Conservation (phyloP, 192 early-diverging fungal genomes). For the Backusella circina region DNA sequence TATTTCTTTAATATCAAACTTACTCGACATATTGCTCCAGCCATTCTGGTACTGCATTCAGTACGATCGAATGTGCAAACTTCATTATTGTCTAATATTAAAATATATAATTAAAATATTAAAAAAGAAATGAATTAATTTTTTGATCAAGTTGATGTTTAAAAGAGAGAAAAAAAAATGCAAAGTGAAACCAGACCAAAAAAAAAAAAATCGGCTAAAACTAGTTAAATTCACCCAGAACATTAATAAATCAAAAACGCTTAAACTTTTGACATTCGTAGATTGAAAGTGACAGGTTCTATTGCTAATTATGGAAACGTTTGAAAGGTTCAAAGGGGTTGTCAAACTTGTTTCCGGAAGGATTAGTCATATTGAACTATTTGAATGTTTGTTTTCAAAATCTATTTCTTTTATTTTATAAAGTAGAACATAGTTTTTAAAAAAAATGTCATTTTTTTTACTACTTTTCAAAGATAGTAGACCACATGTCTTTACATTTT, state of each 20-base stretch:
- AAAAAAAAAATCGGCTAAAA: not conserved
- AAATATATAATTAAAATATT: not conserved
- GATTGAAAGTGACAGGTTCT: not conserved
- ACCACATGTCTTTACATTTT: not conserved
- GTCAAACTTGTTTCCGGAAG: not conserved
- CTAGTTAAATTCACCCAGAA: not conserved
- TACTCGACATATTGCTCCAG: constrained; percentile 73
- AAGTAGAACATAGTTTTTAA: not conserved
- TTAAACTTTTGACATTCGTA: not conserved
- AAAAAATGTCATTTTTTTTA: not conserved
- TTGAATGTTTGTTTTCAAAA: not conserved
- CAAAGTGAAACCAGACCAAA: not conserved
- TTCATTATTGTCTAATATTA: constrained; percentile 59
- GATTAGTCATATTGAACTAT: not conserved
- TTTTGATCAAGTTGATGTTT: not conserved
- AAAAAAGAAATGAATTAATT: not conserved
- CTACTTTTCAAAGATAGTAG: not conserved
- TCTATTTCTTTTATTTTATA: not conserved
- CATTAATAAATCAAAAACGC: not conserved
- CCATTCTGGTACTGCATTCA: constrained; percentile 87
- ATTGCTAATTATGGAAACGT: not conserved
- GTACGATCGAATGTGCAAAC: constrained; percentile 84
- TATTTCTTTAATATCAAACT: constrained; percentile 14
- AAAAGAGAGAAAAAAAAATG: not conserved
- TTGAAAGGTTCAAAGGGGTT: not conserved